Evolutionary conservation across 306 rosid species (phyloP).

Genomic region (Vicia sativa): DNA sequence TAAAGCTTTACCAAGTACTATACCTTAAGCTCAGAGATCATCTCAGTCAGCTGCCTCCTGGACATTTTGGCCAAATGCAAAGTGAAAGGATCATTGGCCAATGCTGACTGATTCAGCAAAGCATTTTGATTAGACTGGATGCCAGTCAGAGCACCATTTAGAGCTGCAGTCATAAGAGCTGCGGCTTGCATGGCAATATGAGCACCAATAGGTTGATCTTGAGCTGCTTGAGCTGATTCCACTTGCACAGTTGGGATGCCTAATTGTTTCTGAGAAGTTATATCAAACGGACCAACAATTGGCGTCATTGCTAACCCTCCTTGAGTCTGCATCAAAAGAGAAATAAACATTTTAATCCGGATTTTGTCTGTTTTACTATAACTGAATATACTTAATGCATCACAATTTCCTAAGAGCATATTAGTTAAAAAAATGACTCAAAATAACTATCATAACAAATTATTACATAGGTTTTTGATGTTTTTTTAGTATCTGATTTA

Average conservation of each 20-base stretch:
- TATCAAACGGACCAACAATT: slow-evolving; percentile 68
- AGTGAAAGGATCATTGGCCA: slow-evolving; percentile 55
- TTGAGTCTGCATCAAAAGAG: slow-evolving; percentile 70
- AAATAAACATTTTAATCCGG: slow-evolving; percentile 21
- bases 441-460: no score
- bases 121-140: slow-evolving; percentile 56
- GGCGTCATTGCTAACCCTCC: slow-evolving; percentile 89
- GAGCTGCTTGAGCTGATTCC: slow-evolving; percentile 49
- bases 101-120: slow-evolving; percentile 49
- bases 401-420: no score
- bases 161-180: slow-evolving; percentile 80
- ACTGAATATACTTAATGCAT: no score
- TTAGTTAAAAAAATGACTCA: no score
- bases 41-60: slow-evolving; percentile 49
- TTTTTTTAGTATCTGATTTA: not conserved
- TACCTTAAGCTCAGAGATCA: slow-evolving; percentile 72
- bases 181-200: slow-evolving; percentile 87
- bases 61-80: slow-evolving; percentile 57
- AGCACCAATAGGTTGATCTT: slow-evolving; percentile 93
- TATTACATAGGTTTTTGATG: no score
- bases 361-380: not conserved
- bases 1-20: slow-evolving; percentile 37
- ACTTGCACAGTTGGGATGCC: slow-evolving; percentile 59
- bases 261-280: slow-evolving; percentile 56
- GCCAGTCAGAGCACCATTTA: slow-evolving; percentile 80